Base-by-base conservation (phyloP, 192 early-diverging fungal species). In the Podila minutissima region DNA sequence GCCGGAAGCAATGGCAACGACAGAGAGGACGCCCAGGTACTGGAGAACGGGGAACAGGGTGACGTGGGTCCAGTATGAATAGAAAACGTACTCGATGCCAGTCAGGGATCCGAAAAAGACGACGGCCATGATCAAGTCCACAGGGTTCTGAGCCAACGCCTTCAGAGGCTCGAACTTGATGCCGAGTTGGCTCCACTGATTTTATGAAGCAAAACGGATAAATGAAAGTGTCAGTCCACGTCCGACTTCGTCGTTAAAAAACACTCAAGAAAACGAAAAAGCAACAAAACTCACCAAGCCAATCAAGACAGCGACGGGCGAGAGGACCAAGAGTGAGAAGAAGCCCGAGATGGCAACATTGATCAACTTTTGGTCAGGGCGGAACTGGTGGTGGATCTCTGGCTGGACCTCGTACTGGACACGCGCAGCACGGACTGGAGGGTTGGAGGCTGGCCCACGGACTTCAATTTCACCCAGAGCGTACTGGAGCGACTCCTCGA, bases 361-460 rank as follows among this genome's bases (percentile, higher is more conserved):
- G 60, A 86, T 86, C 82, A 87, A 68, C 48, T 83, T 86, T 41
- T 85, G 83, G 51, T 75, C 82, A 64, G 82, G 55, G 38, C 87
- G 83, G 74, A 89, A 89, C 31, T 83, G 75, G 48, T 89, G 87
- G 65, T 85, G 68, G 50, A 89, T 89, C 60, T 89, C 87, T 31
- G 84, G 84, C 33, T 79, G 77, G 37, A 41, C 64, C 81, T 72
- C 64, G 79, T 67, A 74, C 22, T 64, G 41, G 55, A 74, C 46
- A 49, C 71, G 69, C 10, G 38, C 31, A 9, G 77, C 71, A 9
- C 77, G 77, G 37, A 53, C 37, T 8, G 62, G n/a, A 29, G 83
- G 71, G 61, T 78, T 75, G 50, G 49, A 17, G 29, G 65, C 11
- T 22, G 77, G 77, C 3, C 66, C 77, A 17, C 72, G 66, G 35